phyloP scores from a whole-genome alignment of 2,329 filamentous ascomycete genomes.

The Colletotrichum zoysiae region DNA sequence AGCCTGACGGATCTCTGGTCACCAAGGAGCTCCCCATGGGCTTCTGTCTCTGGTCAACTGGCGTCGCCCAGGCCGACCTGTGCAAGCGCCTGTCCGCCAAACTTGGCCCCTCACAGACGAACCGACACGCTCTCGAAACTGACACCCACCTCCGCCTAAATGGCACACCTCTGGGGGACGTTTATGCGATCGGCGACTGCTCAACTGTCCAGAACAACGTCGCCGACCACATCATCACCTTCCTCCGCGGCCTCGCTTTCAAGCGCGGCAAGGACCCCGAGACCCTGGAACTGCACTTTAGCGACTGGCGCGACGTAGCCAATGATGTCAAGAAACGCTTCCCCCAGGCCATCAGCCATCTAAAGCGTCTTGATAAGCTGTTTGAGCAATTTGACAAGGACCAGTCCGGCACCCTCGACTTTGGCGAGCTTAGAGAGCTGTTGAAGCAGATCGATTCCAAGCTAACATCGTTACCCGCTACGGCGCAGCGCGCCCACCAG shows the following conservation, averaged over 20 bases:
- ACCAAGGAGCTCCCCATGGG: constrained; percentile 95
- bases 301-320: constrained; percentile 89
- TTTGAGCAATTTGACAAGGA: constrained; percentile 95
- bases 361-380: constrained; percentile 89
- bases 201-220: constrained; percentile 98
- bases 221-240: constrained; percentile 89
- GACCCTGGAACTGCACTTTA: constrained; percentile 86
- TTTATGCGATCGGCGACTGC: constrained; percentile 97
- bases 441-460: constrained; percentile 94
- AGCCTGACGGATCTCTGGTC: constrained; percentile 77
- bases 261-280: constrained; percentile 92
- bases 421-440: constrained; percentile 89
- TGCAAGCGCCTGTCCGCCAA: constrained; percentile 82
- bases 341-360: constrained; percentile 88
- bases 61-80: constrained; percentile 88
- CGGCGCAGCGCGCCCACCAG: constrained; percentile 95
- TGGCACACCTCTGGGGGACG: constrained; percentile 90
- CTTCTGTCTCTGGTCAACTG: constrained; percentile 98
- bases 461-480: constrained; percentile 93
- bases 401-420: constrained; percentile 92
- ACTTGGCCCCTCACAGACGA: constrained; percentile 82
- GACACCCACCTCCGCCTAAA: constrained; percentile 92
- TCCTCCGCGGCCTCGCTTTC: constrained; percentile 90
- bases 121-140: constrained; percentile 92
- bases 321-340: constrained; percentile 88